phyloP scores from a whole-genome alignment of 768 basidiomycete genomes.

The Chalciporus piperatus region DNA sequence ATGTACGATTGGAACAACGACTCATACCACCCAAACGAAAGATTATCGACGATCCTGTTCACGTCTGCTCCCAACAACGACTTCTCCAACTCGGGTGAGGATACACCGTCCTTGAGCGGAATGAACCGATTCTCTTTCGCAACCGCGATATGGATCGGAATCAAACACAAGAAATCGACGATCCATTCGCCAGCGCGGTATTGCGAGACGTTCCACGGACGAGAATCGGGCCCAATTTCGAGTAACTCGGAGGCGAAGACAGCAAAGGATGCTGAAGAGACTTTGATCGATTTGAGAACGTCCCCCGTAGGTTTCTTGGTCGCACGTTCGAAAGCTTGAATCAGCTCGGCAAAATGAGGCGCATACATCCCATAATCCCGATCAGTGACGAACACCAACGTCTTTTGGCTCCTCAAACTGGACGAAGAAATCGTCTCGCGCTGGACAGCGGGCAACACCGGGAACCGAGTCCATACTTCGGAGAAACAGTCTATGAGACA shows the following conservation, averaged over 20 bases:
- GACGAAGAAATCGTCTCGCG: constrained; percentile 37
- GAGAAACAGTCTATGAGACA: constrained; percentile 47
- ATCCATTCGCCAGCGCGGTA: constrained; percentile 56
- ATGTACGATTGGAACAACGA: constrained; percentile 61
- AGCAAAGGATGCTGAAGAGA: constrained; percentile 20
- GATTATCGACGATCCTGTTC: constrained; percentile 48
- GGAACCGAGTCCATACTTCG: constrained; percentile 55
- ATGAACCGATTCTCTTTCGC: constrained; percentile 59
- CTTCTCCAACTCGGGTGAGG: constrained; percentile 47
- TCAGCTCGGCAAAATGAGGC: constrained; percentile 41
- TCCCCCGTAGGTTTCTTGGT: constrained; percentile 48
- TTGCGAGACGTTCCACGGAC: constrained; percentile 26
- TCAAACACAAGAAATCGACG: constrained; percentile 56
- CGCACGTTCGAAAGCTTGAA: constrained; percentile 42
- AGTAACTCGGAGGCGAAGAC: constrained; percentile 12
- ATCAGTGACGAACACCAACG: constrained; percentile 41
- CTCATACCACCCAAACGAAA: constrained; percentile 66
- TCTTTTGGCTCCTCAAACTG: constrained; percentile 24
- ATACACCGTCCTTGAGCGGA: constrained; percentile 58
- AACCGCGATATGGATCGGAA: constrained; percentile 62
- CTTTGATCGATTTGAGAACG: constrained; percentile 34
- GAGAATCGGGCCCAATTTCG: background rate
- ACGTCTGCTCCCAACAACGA: constrained; percentile 59
- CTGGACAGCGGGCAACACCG: constrained; percentile 47
- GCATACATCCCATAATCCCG: constrained; percentile 29